Evolutionary conservation across 495 filamentous ascomycete species (phyloP), one percentile per base, ranked within the genome.

Genomic region (Immersiella caudata): DNA sequence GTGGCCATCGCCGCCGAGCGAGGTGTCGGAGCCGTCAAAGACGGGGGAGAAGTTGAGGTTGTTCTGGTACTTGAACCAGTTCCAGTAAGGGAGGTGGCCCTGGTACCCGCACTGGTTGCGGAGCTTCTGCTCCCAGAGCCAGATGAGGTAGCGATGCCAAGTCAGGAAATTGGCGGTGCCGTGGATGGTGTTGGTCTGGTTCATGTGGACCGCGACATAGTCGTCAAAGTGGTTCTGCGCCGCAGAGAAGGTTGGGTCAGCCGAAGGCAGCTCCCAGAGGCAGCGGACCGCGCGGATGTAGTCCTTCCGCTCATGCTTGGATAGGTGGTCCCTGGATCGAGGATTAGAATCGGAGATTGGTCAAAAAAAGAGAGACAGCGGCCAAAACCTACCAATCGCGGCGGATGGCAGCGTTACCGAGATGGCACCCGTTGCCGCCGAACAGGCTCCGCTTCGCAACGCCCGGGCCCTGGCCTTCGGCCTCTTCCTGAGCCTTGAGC

Each of bases 71-170:
- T 62, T 62, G 60, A 62, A 62, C 60, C 60, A 62, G 60, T 62
- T 62, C 60, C 60, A 62, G 60, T 62, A 62, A 12, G 72, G 67
- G 64, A 75, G 72, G 36, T 64, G 76, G 35, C 89, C 88, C 6
- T 71, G 84, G 73, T 90, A 92, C 35, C 87, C 87, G 73, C 90
- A 92, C 70, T 91, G 88, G 18, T 86, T 81, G 16, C 85, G 81
- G 9, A 92, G 79, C 2, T 85, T 86, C 70, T 87, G 80, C 71
- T 91, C 90, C 67, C 86, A 91, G 3, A 80, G 74, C 74, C 78
- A 86, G 56, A 84, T 81, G 72, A 84, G 91, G 71, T 90, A 88
- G 20, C 90, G 81, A 72, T 92, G 90, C 88, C 89, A 93, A 4
- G 27, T 35, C 12, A 64, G 16, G 36, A 70, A 70, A 46, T 70